Evolutionary conservation across 75 land plant genomes (phyloP), one percentile per base, ranked within the genome.

Genomic region (Selaginella tamariscina): DNA sequence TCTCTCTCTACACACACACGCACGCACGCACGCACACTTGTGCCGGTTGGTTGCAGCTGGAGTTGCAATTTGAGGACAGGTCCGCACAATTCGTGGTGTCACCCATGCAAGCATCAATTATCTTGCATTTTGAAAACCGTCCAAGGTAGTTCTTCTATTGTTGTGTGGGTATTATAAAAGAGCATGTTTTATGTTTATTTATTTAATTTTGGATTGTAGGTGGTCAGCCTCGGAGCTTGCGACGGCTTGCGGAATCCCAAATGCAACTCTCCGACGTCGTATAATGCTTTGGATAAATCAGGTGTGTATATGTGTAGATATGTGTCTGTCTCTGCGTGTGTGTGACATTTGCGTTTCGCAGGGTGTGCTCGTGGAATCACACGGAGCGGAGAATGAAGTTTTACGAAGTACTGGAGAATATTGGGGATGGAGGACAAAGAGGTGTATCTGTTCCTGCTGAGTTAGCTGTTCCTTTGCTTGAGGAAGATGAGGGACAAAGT

Each of bases 261-360:
- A 81, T 27, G 82, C 86, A 66, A 72, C 77, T 0, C 78, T 93
- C 1, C 79, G 77, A 44, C 72, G 88, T 55, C 82, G 88, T 69
- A 93, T 93, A 65, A 86, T 70, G 49, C 88, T 93, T 29, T 93
- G 98, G 98, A 81, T 89, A 32, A 93, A 86, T 75, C 86, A 93
- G 85, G 98, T 93, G 49, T 5, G 49, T 15, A 5, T 39, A 39
- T 15, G 54, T 49, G 54, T 20, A 49, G 59, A 59, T 56, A 0
- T 20, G 30, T 27, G 13, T n/a, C 63, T 30, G 27, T 31, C 2
- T 23, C 32, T 27, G 32, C 32, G 21, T 66, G 0, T 24, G 32
- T 63, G 56, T 32, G 15, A 2, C 33, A 2, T 74, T 44, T 29
- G 54, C 26, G 65, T 0, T 57, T 0, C 31, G 23, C 67, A 90